phyloP scores from a whole-genome alignment of 257 asterid genomes.

The Nicotiana attenuata region DNA sequence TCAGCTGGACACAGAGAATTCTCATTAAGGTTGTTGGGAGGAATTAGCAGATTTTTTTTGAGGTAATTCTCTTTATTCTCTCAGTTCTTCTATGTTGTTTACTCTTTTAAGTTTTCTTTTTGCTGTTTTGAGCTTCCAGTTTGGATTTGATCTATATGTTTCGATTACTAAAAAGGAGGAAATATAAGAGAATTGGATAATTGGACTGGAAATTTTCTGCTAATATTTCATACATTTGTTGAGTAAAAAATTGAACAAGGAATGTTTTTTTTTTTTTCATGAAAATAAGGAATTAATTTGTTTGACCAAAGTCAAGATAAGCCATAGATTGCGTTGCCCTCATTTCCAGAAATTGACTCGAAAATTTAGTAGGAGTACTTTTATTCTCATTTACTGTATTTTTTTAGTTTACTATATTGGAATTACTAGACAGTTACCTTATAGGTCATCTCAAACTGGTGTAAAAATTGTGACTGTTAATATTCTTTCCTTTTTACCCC shows the following conservation, averaged over 20 bases:
- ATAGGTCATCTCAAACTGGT: neutral
- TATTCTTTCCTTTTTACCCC: neutral
- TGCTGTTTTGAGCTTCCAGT: neutral
- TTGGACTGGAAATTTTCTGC: neutral
- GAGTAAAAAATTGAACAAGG: neutral
- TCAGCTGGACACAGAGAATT: slow-evolving; percentile 16
- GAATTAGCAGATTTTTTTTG: neutral
- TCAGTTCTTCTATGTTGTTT: neutral
- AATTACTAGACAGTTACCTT: neutral
- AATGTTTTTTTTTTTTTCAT: neutral
- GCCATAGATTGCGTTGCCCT: neutral
- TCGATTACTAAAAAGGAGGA: neutral
- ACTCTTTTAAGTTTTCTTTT: neutral
- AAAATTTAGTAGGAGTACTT: neutral
- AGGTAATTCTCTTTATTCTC: neutral
- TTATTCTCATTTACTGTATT: neutral
- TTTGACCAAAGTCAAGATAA: neutral
- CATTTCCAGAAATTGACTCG: neutral
- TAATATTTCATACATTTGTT: neutral
- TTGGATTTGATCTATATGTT: neutral
- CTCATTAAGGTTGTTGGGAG: neutral
- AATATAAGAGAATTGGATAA: neutral
- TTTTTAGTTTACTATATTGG: neutral
- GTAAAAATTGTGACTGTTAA: neutral
- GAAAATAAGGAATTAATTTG: neutral